Evolutionary conservation across 305 asterid genomes (phyloP).

Genomic region (Fraxinus baroniana): DNA sequence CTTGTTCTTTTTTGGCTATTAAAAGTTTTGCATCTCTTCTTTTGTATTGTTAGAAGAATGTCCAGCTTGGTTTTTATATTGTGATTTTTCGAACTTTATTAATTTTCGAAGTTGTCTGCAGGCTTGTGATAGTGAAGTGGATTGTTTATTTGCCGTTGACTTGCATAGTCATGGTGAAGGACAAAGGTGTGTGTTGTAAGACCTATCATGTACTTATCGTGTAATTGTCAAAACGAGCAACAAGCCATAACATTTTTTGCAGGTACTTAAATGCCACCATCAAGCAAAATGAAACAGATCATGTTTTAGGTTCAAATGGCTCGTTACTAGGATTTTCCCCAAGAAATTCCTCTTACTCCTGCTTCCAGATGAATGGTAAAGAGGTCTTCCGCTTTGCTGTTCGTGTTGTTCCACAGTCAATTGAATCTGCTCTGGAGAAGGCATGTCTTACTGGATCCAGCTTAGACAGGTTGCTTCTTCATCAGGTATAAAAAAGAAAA

Average conservation of each 20-base stretch:
- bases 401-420: conserved; percentile 77
- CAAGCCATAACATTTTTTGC: conserved; percentile 19
- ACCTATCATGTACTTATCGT: background rate
- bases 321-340: conserved; percentile 55
- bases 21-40: background rate
- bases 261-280: conserved; percentile 65
- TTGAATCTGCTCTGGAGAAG: conserved; percentile 57
- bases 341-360: conserved; percentile 52
- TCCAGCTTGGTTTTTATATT: background rate
- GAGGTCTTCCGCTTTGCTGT: conserved; percentile 80
- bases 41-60: background rate
- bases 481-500: conserved; percentile 53
- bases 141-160: conserved; percentile 69
- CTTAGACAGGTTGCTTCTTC: conserved; percentile 81
- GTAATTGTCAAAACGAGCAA: conserved; percentile 2
- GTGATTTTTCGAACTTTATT: background rate
- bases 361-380: conserved; percentile 80
- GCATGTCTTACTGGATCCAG: conserved; percentile 60
- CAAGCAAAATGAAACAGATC: conserved; percentile 38
- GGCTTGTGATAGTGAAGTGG: conserved; percentile 78
- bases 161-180: conserved; percentile 88
- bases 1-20: background rate
- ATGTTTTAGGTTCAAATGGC: conserved; percentile 52
- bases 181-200: conserved; percentile 47
- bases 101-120: conserved; percentile 26